Evolutionary conservation across 129 eudicot species (phyloP).

Genomic region (Smallanthus sonchifolius): DNA sequence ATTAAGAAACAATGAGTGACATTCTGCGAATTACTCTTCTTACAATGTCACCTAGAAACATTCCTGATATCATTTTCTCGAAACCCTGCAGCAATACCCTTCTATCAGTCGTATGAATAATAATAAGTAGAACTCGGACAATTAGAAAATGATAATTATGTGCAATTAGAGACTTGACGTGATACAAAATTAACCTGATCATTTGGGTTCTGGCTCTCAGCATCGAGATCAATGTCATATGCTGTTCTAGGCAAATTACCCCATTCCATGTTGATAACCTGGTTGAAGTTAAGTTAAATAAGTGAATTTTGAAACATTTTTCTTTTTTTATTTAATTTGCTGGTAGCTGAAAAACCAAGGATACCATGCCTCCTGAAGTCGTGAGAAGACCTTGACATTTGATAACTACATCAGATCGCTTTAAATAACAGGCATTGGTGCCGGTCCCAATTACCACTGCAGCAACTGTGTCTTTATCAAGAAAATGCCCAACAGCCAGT

Average conservation of each 20-base stretch:
- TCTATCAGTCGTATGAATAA: slow-evolving; percentile 15
- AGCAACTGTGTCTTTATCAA: slow-evolving; percentile 90
- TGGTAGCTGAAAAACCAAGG: slow-evolving; percentile 13
- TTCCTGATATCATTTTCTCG: slow-evolving; percentile 97
- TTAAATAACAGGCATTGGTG: slow-evolving; percentile 92
- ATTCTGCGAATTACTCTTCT: slow-evolving; percentile 74
- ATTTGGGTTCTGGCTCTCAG: slow-evolving; percentile 84
- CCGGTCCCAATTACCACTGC: slow-evolving; percentile 95
- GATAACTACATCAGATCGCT: slow-evolving; percentile 88
- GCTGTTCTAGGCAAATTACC: slow-evolving; percentile 92
- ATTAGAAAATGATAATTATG: not conserved
- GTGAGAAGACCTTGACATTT: slow-evolving; percentile 90
- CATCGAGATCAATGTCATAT: slow-evolving; percentile 75
- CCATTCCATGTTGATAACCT: slow-evolving; percentile 99
- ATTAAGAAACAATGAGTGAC: not conserved
- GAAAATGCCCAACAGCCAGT: slow-evolving; percentile 80
- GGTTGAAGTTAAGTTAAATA: slow-evolving; percentile 11
- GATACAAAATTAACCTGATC: slow-evolving; percentile 57
- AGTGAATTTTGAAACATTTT: not conserved
- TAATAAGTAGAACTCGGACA: not conserved
- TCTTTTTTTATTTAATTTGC: not conserved
- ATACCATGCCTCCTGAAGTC: slow-evolving; percentile 92
- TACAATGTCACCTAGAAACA: slow-evolving; percentile 94
- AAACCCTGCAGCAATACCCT: slow-evolving; percentile 60
- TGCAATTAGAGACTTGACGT: not conserved